phyloP scores from a whole-genome alignment of 768 basidiomycete genomes.

The Leccinum broughii region DNA sequence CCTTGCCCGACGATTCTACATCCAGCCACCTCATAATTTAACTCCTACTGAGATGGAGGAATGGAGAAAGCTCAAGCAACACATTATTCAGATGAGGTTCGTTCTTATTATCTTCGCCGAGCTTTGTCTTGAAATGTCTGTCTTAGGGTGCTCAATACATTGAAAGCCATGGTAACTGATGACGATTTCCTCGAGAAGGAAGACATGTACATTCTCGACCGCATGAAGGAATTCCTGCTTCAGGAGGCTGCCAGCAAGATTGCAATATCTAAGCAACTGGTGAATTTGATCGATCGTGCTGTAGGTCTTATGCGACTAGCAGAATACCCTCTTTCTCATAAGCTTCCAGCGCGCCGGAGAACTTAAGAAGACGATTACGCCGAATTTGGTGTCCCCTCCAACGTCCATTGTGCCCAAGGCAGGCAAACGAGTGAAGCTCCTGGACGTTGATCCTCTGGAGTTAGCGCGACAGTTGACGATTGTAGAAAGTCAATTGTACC shows the following conservation, averaged over 20 bases:
- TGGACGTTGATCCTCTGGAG: constrained; percentile 87
- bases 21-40: constrained; percentile 71
- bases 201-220: constrained; percentile 77
- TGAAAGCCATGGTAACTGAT: constrained; percentile 87
- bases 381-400: constrained; percentile 62
- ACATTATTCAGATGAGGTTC: constrained; percentile 84
- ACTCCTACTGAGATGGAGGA: constrained; percentile 61
- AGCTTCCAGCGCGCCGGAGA: constrained; percentile 51
- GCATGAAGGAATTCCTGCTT: constrained; percentile 78
- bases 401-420: constrained; percentile 73
- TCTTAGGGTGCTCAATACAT: constrained; percentile 76
- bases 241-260: constrained; percentile 62
- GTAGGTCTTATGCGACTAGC: constrained; percentile 47
- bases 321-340: constrained; percentile 15
- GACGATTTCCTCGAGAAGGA: constrained; percentile 84
- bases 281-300: constrained; percentile 73
- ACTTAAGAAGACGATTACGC: constrained; percentile 54
- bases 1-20: constrained; percentile 77
- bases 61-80: constrained; percentile 86
- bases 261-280: constrained; percentile 73
- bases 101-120: constrained; percentile 24
- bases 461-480: constrained; percentile 92
- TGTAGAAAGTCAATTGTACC: constrained; percentile 84
- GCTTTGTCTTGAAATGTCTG: constrained; percentile 3
- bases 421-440: constrained; percentile 71